Evolutionary conservation across 2,329 filamentous ascomycete species (phyloP).

Genomic region (Calonectria hawksworthii): DNA sequence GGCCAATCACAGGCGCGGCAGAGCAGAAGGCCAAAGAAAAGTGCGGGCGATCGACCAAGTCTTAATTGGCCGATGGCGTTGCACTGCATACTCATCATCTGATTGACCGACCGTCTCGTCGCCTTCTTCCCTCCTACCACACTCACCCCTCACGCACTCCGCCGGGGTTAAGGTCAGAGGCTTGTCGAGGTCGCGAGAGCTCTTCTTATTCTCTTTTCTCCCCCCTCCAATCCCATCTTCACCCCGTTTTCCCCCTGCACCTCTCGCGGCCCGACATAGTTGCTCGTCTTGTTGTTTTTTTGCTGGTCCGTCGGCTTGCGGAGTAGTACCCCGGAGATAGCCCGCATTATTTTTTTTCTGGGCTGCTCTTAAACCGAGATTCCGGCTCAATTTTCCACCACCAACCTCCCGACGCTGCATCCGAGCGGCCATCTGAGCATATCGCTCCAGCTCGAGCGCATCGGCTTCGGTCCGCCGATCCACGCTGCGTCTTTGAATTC

Average conservation of each 20-base stretch:
- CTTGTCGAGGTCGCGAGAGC: constrained; percentile 48
- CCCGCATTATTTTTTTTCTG: constrained; percentile 26
- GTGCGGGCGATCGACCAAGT: constrained; percentile 39
- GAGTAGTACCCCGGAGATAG: constrained; percentile 36
- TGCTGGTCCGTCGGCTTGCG: constrained; percentile 31
- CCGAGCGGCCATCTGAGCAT: constrained; percentile 34
- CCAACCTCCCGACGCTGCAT: constrained; percentile 37
- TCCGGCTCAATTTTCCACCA: constrained; percentile 42
- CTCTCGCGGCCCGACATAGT: constrained; percentile 46
- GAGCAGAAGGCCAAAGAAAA: constrained; percentile 26
- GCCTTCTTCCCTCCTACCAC: constrained; percentile 34
- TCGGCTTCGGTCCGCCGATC: neutral
- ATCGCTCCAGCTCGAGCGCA: constrained; percentile 26
- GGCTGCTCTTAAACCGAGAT: constrained; percentile 42
- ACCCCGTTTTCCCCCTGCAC: constrained; percentile 14
- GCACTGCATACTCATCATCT: constrained; percentile 42
- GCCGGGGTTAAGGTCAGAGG: constrained; percentile 26
- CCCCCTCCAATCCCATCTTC: constrained; percentile 13
- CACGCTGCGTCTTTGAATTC: neutral
- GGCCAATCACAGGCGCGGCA: constrained; percentile 48
- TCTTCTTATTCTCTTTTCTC: constrained; percentile 12
- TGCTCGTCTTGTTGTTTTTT: constrained; percentile 40
- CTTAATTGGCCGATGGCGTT: constrained; percentile 38
- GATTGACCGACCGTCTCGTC: constrained; percentile 38
- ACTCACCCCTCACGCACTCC: constrained; percentile 22